Base-by-base conservation (phyloP, 768 basidiomycete species). In the Rhizopogon rudus region DNA sequence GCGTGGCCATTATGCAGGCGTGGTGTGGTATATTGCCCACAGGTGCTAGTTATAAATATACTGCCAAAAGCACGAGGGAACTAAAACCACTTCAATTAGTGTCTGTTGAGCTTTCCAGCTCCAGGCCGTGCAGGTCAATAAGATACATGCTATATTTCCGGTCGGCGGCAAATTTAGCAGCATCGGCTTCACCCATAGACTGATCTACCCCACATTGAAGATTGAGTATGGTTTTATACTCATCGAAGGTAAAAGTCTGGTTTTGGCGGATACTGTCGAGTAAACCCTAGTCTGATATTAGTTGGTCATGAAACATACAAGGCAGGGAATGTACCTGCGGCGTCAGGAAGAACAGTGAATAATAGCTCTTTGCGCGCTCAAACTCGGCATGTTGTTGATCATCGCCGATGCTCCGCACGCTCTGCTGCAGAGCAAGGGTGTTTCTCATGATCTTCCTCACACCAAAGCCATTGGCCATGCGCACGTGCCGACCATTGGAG, bases 381-480 rank as follows among this genome's bases (percentile, higher is more conserved):
- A 98, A 88, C 56, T 88, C 84, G 6, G 83, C 80, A 54, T 81
- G 79, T 55, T 78, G 75, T 40, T 73, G 73, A 48, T 84, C 82
- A 50, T 81, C 77, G 5, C 81, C 80, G 51, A 93, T 80, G 7
- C 87, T 86, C 66, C 90, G 91, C 64, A 95, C 80, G 62, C 89
- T 86, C 67, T 98, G 96, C 64, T 96, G 94, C 39, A 98, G 77
- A 17, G 96, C 91, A 35, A 93, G 78, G 46, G 96, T 88, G 69
- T 96, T 95, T 29, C 93, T 84, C 65, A 83, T 71, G 60, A 98
- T 88, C 73, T 96, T 97, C 65, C 84, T 81, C 60, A 95, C 81
- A 2, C 96, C 96, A 55, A 83, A 82, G 0, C 73, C 67, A 61
- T 91, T 97, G 9, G 84, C 84, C 37, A 77, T 63, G 16, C 81